phyloP scores from a whole-genome alignment of 2,329 filamentous ascomycete genomes.

The Saccharata proteae region DNA sequence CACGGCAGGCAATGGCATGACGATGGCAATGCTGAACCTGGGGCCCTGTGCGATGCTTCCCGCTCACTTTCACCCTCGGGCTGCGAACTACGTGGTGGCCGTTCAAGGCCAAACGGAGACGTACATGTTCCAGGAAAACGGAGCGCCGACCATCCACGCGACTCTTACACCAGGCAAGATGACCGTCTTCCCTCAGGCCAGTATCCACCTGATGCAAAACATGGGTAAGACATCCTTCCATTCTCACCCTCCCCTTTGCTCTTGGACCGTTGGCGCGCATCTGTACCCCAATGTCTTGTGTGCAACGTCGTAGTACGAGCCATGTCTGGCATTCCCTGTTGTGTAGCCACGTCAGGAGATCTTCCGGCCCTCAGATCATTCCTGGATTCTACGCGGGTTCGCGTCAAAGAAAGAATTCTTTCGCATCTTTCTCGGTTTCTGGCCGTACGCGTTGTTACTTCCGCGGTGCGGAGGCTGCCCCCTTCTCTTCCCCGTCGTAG shows the following conservation, averaged over 20 bases:
- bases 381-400: no score
- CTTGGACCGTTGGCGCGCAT: not conserved
- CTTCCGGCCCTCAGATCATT: no score
- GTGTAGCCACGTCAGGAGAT: no score
- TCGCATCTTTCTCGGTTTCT: no score
- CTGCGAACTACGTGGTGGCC: conserved; percentile 37
- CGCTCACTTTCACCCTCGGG: conserved; percentile 39
- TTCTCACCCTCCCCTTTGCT: conserved; percentile 4
- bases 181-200: conserved; percentile 38
- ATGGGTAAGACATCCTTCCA: conserved; percentile 23
- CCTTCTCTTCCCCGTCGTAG: no score
- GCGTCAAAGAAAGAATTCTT: no score
- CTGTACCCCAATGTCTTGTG: no score
- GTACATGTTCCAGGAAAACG: conserved; percentile 42
- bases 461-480: no score
- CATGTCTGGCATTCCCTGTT: no score
- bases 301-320: no score
- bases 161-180: conserved; percentile 33
- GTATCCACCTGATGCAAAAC: conserved; percentile 40
- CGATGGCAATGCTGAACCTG: conserved; percentile 32
- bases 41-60: conserved; percentile 42
- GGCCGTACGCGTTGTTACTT: no score
- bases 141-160: conserved; percentile 30
- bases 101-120: conserved; percentile 38
- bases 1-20: conserved; percentile 35